Conservation (phyloP, 495 filamentous ascomycete species). For the Podospora pseudoanserina region DNA sequence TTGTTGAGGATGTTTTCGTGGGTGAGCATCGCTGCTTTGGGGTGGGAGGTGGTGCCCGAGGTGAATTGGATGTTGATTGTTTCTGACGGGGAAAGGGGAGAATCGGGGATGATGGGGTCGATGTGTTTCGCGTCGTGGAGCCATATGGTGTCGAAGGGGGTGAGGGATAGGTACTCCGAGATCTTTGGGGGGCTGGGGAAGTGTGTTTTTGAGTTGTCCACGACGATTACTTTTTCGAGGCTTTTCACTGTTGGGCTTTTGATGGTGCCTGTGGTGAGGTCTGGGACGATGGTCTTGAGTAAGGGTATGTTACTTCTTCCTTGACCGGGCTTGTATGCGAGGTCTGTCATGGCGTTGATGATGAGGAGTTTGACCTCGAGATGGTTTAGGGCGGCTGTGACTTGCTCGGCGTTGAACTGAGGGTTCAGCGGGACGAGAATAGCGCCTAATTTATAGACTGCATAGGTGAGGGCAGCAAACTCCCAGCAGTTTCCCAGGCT, state of each 20-base stretch:
- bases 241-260: constrained; percentile 65
- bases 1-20: constrained; percentile 86
- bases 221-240: constrained; percentile 65
- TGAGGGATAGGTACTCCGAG: constrained; percentile 32
- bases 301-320: constrained; percentile 70
- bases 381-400: constrained; percentile 72
- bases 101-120: constrained; percentile 41
- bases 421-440: constrained; percentile 92
- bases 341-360: constrained; percentile 79
- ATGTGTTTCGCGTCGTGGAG: constrained; percentile 27
- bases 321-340: constrained; percentile 69
- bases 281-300: constrained; percentile 60
- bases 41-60: constrained; percentile 81
- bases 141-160: constrained; percentile 42
- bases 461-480: constrained; percentile 78
- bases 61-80: constrained; percentile 97
- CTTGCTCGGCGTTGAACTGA: constrained; percentile 77
- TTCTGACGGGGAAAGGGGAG: constrained; percentile 60
- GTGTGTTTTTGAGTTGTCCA: constrained; percentile 71
- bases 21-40: constrained; percentile 87
- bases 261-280: constrained; percentile 50
- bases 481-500: constrained; percentile 82
- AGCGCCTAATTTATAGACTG: constrained; percentile 87
- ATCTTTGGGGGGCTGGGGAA: constrained; percentile 30
- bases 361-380: constrained; percentile 73